These are phyloP conservation scores for Phytophthora macrochlamydospora DNA, from an alignment of 352 stramenopile genomes.

Conservation along the genomic window DNA sequence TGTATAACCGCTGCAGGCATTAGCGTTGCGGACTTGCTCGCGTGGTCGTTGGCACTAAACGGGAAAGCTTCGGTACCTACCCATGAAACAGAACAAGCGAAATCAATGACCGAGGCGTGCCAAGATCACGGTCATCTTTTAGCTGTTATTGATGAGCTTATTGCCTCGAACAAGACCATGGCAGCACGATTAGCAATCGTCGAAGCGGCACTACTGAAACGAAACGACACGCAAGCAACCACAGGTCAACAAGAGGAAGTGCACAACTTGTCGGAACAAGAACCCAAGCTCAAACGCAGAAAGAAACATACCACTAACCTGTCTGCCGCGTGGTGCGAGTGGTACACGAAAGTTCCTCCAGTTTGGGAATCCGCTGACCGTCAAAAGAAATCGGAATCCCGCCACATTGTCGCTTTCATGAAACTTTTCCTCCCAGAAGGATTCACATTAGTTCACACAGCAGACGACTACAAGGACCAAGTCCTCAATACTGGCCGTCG, in stretches of 20 bases:
- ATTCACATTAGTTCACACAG: conserved; percentile 3
- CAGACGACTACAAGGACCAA: conserved; percentile 13
- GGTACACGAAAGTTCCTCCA: conserved; percentile 10
- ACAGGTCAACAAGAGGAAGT: not conserved
- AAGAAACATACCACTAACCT: conserved; percentile 9
- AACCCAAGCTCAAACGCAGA: conserved; percentile 9
- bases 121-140: not conserved
- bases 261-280: conserved; percentile 5
- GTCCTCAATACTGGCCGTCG: not conserved
- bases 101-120: not conserved
- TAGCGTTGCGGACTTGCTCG: not conserved
- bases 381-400: conserved; percentile 27
- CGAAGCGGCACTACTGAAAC: not conserved
- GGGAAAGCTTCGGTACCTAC: not conserved
- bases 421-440: conserved; percentile 21
- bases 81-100: not conserved
- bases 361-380: conserved; percentile 10
- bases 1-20: not conserved
- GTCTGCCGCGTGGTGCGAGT: conserved; percentile 14
- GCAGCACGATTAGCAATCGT: not conserved
- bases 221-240: not conserved
- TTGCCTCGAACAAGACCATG: conserved; percentile 3
- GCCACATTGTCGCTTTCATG: conserved; percentile 21
- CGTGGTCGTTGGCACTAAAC: conserved; percentile 5
- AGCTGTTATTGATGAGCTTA: conserved; percentile 20